Conservation (phyloP, 2,329 filamentous ascomycete genomes). For the Ascosphaera apis region DNA sequence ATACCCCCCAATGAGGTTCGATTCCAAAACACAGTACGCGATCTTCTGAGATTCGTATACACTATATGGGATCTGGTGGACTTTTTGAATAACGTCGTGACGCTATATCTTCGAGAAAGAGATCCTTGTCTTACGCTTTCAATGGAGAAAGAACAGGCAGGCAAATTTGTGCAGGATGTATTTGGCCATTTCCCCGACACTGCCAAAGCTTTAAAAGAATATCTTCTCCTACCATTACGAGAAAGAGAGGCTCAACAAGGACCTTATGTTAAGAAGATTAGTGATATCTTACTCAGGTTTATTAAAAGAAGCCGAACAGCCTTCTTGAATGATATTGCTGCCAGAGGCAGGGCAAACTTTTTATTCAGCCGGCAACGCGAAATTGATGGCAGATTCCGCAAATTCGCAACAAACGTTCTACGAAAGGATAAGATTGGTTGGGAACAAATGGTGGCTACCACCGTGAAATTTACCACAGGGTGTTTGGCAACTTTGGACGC, state of each 20-base stretch:
- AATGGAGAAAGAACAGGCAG: conserved; percentile 7
- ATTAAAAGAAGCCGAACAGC: conserved; percentile 75
- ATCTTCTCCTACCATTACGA: conserved; percentile 78
- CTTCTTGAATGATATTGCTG: conserved; percentile 79
- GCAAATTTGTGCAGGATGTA: conserved; percentile 60
- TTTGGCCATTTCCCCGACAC: conserved; percentile 83
- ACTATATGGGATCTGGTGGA: conserved; percentile 62
- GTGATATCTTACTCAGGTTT: conserved; percentile 95
- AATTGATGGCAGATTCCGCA: conserved; percentile 62
- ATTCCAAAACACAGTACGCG: too few relatives aligned
- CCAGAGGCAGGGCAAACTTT: conserved; percentile 65
- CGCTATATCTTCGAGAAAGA: too few relatives aligned
- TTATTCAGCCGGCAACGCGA: conserved; percentile 65
- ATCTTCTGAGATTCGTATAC: too few relatives aligned
- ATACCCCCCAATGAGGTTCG: too few relatives aligned
- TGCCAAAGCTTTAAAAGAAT: conserved; percentile 76
- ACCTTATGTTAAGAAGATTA: conserved; percentile 81
- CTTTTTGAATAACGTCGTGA: conserved; percentile 17
- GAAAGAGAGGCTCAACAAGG: conserved; percentile 94
- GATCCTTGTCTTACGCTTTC: too few relatives aligned
- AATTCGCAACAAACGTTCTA: conserved; percentile 20
- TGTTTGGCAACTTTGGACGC: too few relatives aligned
- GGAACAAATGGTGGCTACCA: too few relatives aligned
- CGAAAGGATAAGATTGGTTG: too few relatives aligned
- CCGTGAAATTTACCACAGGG: too few relatives aligned